Percentiles rank a stretch among this genome's conserved stretches.
phyloP scores from a whole-genome alignment of 1,284 basidiomycete species.

The Ustilago hordei region DNA sequence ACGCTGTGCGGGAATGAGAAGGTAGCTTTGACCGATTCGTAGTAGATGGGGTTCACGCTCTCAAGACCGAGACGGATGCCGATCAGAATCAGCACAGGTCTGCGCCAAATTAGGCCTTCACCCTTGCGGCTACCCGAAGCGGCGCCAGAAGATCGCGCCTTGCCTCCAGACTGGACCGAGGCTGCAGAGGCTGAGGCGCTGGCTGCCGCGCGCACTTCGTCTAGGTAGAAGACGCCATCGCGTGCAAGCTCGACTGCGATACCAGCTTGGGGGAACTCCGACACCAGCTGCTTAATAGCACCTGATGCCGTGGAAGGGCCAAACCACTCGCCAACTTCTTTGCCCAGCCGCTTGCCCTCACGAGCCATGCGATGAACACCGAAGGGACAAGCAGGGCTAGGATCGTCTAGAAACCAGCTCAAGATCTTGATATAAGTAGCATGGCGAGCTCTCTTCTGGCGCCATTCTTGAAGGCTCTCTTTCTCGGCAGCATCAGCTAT shows the following conservation, averaged over 20 bases:
- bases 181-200: conserved; percentile 30
- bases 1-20: conserved; percentile 95
- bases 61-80: conserved; percentile 89
- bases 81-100: conserved; percentile 87
- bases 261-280: conserved; percentile 81
- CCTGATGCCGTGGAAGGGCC: conserved; percentile 96
- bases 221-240: conserved; percentile 86
- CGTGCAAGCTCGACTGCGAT: conserved; percentile 82
- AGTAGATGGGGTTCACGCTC: conserved; percentile 93
- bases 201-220: conserved; percentile 86
- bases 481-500: conserved; percentile 22
- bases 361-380: conserved; percentile 95
- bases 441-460: conserved; percentile 34
- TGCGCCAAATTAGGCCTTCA: conserved; percentile 76
- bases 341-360: conserved; percentile 92
- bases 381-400: conserved; percentile 88
- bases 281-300: conserved; percentile 81
- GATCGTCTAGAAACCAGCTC: conserved; percentile 94
- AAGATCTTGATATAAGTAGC: conserved; percentile 84
- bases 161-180: conserved; percentile 5
- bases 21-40: conserved; percentile 88
- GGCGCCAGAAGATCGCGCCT: conserved; percentile 9
- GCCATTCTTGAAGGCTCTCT: conserved; percentile 21
- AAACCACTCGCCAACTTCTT: conserved; percentile 97
- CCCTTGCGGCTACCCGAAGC: conserved; percentile 6